Evolutionary conservation across 75 land plant species (phyloP), one percentile per base, ranked within the genome.

Genomic region (Chamaecyparis obtusa): DNA sequence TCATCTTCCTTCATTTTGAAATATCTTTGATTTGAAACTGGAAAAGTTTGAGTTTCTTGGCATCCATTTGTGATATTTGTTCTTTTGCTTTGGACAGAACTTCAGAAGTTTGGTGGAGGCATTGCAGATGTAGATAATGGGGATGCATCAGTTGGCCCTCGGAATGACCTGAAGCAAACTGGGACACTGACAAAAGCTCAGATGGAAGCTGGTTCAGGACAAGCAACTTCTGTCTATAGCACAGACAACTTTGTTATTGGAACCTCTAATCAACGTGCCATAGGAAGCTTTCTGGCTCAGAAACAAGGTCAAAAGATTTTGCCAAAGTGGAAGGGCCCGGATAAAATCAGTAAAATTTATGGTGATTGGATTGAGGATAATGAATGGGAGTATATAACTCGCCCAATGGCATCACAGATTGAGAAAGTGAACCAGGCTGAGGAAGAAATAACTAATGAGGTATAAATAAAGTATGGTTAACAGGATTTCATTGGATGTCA

Each of bases 311-410:
- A 92, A 43, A 93, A 93, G 85, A 82, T 90, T 21, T 84, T 71
- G 37, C 86, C 91, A 86, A 95, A 92, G 77, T 97, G 99, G 99
- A 96, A 93, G 87, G 98, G 98, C 10, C 98, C 98, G 0, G 94
- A 96, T 86, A 91, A 91, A 89, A 95, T 97, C 83, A 96, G 95
- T 86, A 87, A 87, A 75, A 97, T 97, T 83, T 97, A 96, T 88
- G 99, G 99, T 83, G 99, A 97, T 69, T 97, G 99, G 99, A 92
- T 96, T 77, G 96, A 93, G 60, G 99, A 96, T 19, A 89, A 91
- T 48, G 87, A 90, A 57, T 88, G 84, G 81, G 86, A 90, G 32
- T 57, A 27, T 44, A 78, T 51, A 87, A 84, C 32, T 44, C 86
- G n/a, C 16, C 39, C 83, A 81, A 46, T 33, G 3, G 48, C 49